Base-by-base conservation (phyloP, 805 yeast species). In the Torulaspora maleeae region DNA sequence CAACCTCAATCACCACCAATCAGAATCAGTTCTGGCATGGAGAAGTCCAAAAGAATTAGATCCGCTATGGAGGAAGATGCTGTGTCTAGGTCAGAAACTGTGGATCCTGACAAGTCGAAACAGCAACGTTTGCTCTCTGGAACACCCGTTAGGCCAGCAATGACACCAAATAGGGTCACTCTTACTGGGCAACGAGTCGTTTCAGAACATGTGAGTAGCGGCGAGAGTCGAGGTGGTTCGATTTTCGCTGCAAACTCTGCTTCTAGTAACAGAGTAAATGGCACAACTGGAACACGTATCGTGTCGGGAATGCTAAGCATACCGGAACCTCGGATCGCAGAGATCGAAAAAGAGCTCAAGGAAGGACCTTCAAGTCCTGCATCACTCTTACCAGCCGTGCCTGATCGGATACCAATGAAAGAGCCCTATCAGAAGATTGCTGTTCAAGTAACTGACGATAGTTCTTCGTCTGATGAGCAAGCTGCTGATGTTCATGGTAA, bases 271-370 rank as follows among this genome's bases (percentile, higher is more conserved):
- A 44, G 41, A n/a, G 41, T 24, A 30, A 47, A 53, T 7, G 53
- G 54, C 25, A 38, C 52, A 7, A 41, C 53, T 6, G 51, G 58
- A 13, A 50, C 68, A 40, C 64, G 75, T 56, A 69, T 70, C 38
- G 67, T 73, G 1, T 70, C 74, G 1, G 75, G 75, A 11, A 71
- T 69, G 71, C 54, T 72, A 17, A 57, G 69, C 11, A 70, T 68
- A 19, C 76, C 76, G 2, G 75, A 71, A 49, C 74, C 75, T 16
- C 68, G 63, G 51, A 55, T 71, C 42, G 60, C 68, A 16, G 75
- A 69, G 44, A 64, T 70, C 9, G 72, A 67, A 46, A 68, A 63
- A 35, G 64, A 63, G 34, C 55, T 71, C 13, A 55, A 60, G 19
- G 71, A 69, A 41, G 74, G 73, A 11, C 67, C 66, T 12, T 62